Evolutionary conservation across 148 eudicot species (phyloP).

Genomic region (Nepenthes mirabilis): DNA sequence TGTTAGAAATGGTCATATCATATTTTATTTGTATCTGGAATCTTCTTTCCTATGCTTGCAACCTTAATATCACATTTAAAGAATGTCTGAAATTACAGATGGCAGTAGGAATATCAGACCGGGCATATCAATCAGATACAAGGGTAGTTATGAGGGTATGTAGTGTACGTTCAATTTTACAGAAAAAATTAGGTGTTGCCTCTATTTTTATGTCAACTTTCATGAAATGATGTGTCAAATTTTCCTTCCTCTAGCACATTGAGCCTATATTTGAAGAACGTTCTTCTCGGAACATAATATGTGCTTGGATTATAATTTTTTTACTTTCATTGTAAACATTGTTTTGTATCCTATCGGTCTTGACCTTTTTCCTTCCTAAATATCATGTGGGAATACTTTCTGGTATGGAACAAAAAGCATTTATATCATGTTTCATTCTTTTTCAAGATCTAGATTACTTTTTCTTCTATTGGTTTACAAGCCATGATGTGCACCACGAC

Average conservation of each 20-base stretch:
- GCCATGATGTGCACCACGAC: too few species aligned
- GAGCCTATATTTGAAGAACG: neutral
- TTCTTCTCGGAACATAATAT: too few species aligned
- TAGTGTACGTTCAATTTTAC: neutral
- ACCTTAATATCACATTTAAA: neutral
- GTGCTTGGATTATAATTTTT: too few species aligned
- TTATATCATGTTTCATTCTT: neutral
- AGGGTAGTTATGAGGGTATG: slow-evolving; percentile 84
- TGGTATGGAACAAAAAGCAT: neutral
- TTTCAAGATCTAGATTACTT: neutral
- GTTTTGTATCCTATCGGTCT: too few species aligned
- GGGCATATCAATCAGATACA: slow-evolving; percentile 55
- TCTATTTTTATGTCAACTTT: neutral
- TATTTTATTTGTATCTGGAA: neutral
- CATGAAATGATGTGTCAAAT: neutral
- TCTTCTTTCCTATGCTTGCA: neutral
- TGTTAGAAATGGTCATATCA: neutral
- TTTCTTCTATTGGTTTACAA: neutral
- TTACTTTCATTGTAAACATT: too few species aligned
- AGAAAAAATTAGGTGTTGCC: neutral
- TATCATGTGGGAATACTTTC: neutral
- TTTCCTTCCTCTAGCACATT: neutral
- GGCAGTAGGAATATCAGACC: slow-evolving; percentile 91
- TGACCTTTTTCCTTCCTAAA: too few species aligned
- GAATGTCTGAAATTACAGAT: slow-evolving; percentile 41